Base-by-base conservation (phyloP, 2,329 filamentous ascomycete genomes). In the Botryotinia globosa region DNA sequence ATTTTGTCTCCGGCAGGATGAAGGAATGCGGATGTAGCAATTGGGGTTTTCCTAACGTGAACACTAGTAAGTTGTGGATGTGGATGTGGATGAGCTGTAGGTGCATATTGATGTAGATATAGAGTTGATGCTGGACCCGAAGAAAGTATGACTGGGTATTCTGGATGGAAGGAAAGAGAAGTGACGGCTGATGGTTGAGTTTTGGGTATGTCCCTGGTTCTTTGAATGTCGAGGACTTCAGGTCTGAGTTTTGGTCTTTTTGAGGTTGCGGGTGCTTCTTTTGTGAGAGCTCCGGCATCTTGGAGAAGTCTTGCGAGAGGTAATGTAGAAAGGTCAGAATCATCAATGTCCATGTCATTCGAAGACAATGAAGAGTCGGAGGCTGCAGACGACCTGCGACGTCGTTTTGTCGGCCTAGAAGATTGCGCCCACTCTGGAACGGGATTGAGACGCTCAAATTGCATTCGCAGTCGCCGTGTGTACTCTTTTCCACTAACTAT, bases 31-130 rank as follows among this genome's bases (percentile, higher is more conserved):
- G 94, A 94, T 18, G 92, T 94, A 73, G 91, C 89, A 70, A 99
- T 87, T n/a, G 94, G 92, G 0, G 94, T 95, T 75, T 89, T 88
- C 79, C 91, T 91, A 79, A 97, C 88, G 82, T 98, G 94, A 34
- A 98, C 88, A 22, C 94, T 97, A 1, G 95, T 98, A 72, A 98
- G 87, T 56, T 94, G 89, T 12, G 95, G 96, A 81, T 98, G 97
- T 29, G 94, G 93, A 48, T 89, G 91, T 51, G 91, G 91, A 78
- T 89, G 88, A 37, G 91, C 91, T 69, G 88, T 89, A 61, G 91
- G 92, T 56, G 92, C 91, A 77, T 98, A 89, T 81, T 98, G 94
- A 82, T 99, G 94, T 63, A 99, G 87, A 81, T 92, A 94, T 71
- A 98, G 87, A 7, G 94, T 92, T 32, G 93, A 93, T 69, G 94